These are phyloP conservation scores for Pulicaria dysenterica DNA, from an alignment of 129 eudicot species.

Conservation along the genomic window DNA sequence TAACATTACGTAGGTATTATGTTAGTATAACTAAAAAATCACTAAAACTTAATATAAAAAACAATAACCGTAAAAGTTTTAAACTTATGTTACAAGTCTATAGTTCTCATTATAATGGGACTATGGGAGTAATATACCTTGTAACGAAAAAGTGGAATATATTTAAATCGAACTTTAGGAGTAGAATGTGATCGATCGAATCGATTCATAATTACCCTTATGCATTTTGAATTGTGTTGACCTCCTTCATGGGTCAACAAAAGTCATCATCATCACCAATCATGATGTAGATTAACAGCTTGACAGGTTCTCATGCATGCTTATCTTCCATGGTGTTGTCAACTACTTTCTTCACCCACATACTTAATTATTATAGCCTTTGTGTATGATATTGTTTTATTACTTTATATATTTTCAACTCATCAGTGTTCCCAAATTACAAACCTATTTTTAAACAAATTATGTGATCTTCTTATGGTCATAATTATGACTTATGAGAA, in stretches of 20 bases:
- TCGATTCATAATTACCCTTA: conserved; percentile 22
- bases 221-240: conserved; percentile 36
- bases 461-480: not conserved
- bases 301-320: conserved; percentile 32
- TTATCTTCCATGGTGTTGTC: conserved; percentile 1
- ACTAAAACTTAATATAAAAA: too few relatives aligned
- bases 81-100: too few relatives aligned
- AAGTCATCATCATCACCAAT: conserved; percentile 29
- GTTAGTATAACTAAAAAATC: too few relatives aligned
- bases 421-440: conserved; percentile 23
- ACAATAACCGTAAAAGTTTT: too few relatives aligned
- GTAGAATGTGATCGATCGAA: not conserved
- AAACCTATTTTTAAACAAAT: conserved; percentile 24
- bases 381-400: conserved; percentile 22
- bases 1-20: too few relatives aligned
- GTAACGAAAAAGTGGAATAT: not conserved
- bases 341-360: conserved; percentile 15
- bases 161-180: conserved; percentile 15
- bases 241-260: conserved; percentile 32
- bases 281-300: conserved; percentile 29
- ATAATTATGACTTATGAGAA: not conserved
- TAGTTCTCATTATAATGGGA: too few relatives aligned
- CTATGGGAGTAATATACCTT: too few relatives aligned
- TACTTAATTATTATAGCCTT: conserved; percentile 23
- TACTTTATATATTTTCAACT: conserved; percentile 21